Percentiles rank a stretch among this genome's conserved stretches.
Evolutionary conservation across 2,329 filamentous ascomycete genomes (phyloP).

Genomic region (Aphanoascus verrucosus): DNA sequence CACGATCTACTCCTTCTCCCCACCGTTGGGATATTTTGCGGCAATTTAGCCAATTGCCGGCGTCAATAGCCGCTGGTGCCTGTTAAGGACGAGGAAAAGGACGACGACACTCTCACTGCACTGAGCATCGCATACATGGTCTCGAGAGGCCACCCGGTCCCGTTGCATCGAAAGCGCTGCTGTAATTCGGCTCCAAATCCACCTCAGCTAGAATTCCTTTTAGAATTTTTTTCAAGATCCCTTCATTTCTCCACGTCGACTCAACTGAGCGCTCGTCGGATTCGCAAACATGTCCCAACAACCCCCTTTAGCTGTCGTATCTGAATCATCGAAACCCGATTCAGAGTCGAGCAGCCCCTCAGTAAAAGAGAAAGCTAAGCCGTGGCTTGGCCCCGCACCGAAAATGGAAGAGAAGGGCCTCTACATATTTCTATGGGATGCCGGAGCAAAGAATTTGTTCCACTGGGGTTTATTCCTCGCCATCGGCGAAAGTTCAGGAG

Average conservation of each 20-base stretch:
- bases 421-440: constrained; percentile 15
- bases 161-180: neutral
- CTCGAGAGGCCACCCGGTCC: neutral
- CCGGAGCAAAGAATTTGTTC: constrained; percentile 6
- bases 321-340: neutral
- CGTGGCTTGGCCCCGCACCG: constrained; percentile 8
- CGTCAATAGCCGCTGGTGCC: too few relatives aligned
- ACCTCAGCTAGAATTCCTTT: neutral
- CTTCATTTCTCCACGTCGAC: neutral
- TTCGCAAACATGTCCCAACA: neutral
- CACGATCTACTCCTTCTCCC: too few relatives aligned
- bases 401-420: constrained; percentile 13
- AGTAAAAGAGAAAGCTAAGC: neutral
- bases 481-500: constrained; percentile 6
- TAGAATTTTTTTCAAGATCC: neutral
- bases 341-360: neutral
- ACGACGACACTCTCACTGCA: neutral
- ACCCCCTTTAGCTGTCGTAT: neutral
- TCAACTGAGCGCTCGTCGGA: neutral
- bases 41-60: too few relatives aligned
- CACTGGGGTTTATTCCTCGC: constrained; percentile 17
- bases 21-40: too few relatives aligned
- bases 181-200: neutral
- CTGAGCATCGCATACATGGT: neutral
- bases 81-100: neutral